These are phyloP conservation scores for Podaxis pistillaris DNA, from an alignment of 768 basidiomycete species.

Conservation along the genomic window DNA sequence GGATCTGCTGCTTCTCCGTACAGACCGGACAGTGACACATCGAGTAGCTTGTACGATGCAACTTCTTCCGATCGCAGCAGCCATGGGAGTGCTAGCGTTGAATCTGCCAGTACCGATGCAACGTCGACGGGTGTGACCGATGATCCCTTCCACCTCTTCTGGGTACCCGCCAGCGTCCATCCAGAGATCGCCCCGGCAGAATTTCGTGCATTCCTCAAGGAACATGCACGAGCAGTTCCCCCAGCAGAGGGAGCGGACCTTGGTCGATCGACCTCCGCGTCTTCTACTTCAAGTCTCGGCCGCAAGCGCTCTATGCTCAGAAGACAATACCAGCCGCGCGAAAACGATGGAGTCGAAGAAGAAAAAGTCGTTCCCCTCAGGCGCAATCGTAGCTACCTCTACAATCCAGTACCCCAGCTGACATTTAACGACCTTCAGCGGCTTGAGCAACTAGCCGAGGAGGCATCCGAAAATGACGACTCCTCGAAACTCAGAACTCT, in stretches of 20 bases:
- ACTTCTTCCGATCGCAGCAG: slow-evolving; percentile 25
- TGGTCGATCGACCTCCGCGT: slow-evolving; percentile 31
- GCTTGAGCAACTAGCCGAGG: slow-evolving; percentile 90
- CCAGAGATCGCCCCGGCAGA: slow-evolving; percentile 97
- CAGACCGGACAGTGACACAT: slow-evolving; percentile 20
- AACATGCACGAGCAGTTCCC: slow-evolving; percentile 69
- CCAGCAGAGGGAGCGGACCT: slow-evolving; percentile 41
- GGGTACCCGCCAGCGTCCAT: slow-evolving; percentile 96
- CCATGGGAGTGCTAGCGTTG: slow-evolving; percentile 20
- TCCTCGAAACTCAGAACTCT: slow-evolving; percentile 75
- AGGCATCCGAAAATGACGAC: slow-evolving; percentile 81
- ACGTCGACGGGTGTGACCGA: slow-evolving; percentile 46
- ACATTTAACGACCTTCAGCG: slow-evolving; percentile 94
- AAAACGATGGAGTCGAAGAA: slow-evolving; percentile 74
- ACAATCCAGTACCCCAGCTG: slow-evolving; percentile 76
- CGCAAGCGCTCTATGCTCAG: slow-evolving; percentile 94
- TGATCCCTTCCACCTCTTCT: slow-evolving; percentile 92
- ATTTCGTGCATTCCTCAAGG: slow-evolving; percentile 92
- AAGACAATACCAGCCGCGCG: slow-evolving; percentile 84
- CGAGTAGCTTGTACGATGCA: slow-evolving; percentile 19
- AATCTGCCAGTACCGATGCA: slow-evolving; percentile 17
- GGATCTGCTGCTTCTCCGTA: slow-evolving; percentile 21
- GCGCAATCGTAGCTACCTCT: slow-evolving; percentile 66
- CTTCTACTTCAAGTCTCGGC: slow-evolving; percentile 51
- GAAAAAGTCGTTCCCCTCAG: slow-evolving; percentile 64